Evolutionary conservation across 2,329 filamentous ascomycete species (phyloP).

Genomic region (Bipolaris cookei): DNA sequence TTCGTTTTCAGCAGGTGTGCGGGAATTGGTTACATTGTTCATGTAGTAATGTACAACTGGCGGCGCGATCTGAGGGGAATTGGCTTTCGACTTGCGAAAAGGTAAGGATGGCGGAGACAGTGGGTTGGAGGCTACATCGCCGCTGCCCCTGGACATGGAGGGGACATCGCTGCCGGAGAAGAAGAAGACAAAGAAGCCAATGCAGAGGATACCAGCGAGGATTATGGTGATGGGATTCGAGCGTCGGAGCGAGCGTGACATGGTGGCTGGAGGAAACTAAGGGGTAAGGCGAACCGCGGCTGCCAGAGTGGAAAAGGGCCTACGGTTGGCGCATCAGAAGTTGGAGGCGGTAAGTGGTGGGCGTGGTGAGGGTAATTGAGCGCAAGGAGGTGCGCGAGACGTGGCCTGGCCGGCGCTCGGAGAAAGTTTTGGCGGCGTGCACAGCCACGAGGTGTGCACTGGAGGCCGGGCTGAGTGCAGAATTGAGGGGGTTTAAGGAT

Average conservation of each 20-base stretch:
- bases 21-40: constrained; percentile 88
- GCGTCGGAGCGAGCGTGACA: constrained; percentile 76
- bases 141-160: constrained; percentile 57
- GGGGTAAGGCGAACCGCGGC: constrained; percentile 37
- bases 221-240: constrained; percentile 77
- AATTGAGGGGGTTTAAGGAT: not conserved
- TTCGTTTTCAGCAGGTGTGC: constrained; percentile 74
- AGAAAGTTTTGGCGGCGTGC: constrained; percentile 24
- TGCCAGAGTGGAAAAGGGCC: constrained; percentile 35
- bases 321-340: constrained; percentile 46
- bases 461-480: constrained; percentile 2
- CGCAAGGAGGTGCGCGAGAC: constrained; percentile 39
- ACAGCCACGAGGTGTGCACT: constrained; percentile 7
- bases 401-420: constrained; percentile 38
- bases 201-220: constrained; percentile 72
- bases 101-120: constrained; percentile 77
- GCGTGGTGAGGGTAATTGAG: constrained; percentile 24
- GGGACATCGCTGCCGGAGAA: constrained; percentile 67
- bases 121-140: constrained; percentile 68
- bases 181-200: constrained; percentile 64
- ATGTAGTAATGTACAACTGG: constrained; percentile 93
- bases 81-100: constrained; percentile 69
- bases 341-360: constrained; percentile 18
- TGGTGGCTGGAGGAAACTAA: constrained; percentile 37
- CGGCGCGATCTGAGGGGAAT: constrained; percentile 68